Conservation (phyloP, 257 asterid genomes). For the Thymus quinquecostatus region DNA sequence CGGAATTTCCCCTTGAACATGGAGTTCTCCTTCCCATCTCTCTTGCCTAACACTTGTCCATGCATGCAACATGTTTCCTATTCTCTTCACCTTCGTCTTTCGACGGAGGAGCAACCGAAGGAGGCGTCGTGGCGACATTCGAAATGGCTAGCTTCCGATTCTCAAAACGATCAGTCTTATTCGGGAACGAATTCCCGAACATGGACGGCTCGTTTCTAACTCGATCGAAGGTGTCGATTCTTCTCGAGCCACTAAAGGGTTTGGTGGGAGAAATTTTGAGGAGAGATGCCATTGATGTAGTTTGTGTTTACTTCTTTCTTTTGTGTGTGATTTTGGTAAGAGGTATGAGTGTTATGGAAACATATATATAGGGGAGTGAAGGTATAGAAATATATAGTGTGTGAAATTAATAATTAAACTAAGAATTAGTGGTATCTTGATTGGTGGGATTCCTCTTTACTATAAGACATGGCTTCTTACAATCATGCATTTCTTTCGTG, state of each 20-base stretch:
- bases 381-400: no score
- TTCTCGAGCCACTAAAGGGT: slow-evolving; percentile 18
- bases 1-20: slow-evolving; percentile 85
- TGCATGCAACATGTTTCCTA: slow-evolving; percentile 55
- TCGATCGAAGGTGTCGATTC: slow-evolving; percentile 11
- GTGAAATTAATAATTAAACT: background rate
- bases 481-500: slow-evolving; percentile 31
- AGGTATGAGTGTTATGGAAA: slow-evolving; percentile 11
- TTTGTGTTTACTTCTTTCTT: background rate
- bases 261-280: slow-evolving; percentile 42
- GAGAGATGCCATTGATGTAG: slow-evolving; percentile 56
- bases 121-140: slow-evolving; percentile 55
- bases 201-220: slow-evolving; percentile 28
- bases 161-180: background rate
- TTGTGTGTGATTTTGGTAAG: slow-evolving; percentile 17
- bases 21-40: slow-evolving; percentile 89
- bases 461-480: slow-evolving; percentile 43
- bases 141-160: slow-evolving; percentile 28
- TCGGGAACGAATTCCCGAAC: slow-evolving; percentile 24
- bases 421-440: slow-evolving; percentile 51
- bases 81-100: slow-evolving; percentile 31
- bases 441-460: slow-evolving; percentile 51
- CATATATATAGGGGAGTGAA: slow-evolving; percentile 39
- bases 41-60: slow-evolving; percentile 88
- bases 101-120: slow-evolving; percentile 41